phyloP scores from a whole-genome alignment of 805 yeast genomes.

The Saccharomycopsis sp. region DNA sequence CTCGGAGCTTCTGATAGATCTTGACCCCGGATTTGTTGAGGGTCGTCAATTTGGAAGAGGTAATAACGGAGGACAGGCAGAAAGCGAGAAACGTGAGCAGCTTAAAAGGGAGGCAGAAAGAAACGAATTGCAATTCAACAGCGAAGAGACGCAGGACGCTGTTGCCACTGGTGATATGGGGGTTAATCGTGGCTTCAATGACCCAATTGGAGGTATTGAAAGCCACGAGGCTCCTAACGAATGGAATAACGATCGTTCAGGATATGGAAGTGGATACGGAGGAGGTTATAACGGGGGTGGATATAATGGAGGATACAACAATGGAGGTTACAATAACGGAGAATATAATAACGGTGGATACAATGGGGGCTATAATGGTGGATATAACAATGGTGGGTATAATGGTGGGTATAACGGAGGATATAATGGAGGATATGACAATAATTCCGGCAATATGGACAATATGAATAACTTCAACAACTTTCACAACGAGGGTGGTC shows the following conservation, averaged over 20 bases:
- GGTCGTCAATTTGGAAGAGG: slow-evolving; percentile 98
- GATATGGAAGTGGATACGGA: slow-evolving; percentile 43
- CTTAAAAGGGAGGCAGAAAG: not conserved
- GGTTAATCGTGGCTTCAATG: not conserved
- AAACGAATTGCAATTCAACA: slow-evolving; percentile 7
- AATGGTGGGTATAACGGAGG: not conserved
- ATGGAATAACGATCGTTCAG: slow-evolving; percentile 26
- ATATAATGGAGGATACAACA: slow-evolving; percentile 26
- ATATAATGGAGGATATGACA: slow-evolving; percentile 13
- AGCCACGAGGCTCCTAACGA: slow-evolving; percentile 8
- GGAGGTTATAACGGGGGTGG: slow-evolving; percentile 31
- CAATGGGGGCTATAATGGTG: not conserved
- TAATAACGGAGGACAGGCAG: slow-evolving; percentile 82
- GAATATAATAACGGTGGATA: slow-evolving; percentile 8
- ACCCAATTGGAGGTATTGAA: slow-evolving; percentile 6
- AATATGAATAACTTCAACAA: not conserved
- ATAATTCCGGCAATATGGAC: not conserved
- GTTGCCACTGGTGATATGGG: slow-evolving; percentile 18
- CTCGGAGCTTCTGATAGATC: slow-evolving; percentile 71
- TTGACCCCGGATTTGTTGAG: slow-evolving; percentile 93
- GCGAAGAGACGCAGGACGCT: slow-evolving; percentile 9
- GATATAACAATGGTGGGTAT: not conserved
- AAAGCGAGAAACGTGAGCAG: slow-evolving; percentile 43
- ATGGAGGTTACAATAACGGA: slow-evolving; percentile 11
- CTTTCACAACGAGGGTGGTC: not conserved